Evolutionary conservation across 148 eudicot genomes (phyloP), one percentile per base, ranked within the genome.

Genomic region (Diospyros kaki): DNA sequence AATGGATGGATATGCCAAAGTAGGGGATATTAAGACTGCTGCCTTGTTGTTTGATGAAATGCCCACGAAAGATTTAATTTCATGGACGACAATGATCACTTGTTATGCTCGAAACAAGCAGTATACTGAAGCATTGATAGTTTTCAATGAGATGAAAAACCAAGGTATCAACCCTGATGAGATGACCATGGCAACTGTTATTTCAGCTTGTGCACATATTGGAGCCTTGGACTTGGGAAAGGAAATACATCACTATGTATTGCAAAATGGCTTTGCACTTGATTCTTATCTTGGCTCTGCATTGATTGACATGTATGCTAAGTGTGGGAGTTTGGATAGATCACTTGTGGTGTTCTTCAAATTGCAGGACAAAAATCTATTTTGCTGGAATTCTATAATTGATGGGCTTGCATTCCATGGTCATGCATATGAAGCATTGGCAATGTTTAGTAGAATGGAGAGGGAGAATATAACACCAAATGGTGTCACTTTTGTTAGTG

Each of bases 71-170:
- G 92, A 93, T 74, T 77, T 87, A 58, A 83, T 93, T 73, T 83
- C 98, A 14, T 93, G 96, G 96, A 93, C 96, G 8, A 89, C 89
- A 18, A 90, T 93, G 98, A 90, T 89, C 51, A 80, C 81, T 6
- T 87, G 88, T 66, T 93, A 86, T 74, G 82, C 87, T 60, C 91
- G 81, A 58, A 83, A 82, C 74, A 87, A 84, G 72, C 81, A 76
- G 14, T 84, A 93, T 76, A 68, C 68, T 59, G 86, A 84, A 76
- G 92, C 90, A 52, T 77, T 91, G 54, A 76, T 77, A 64, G 79
- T 87, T 61, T 91, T 88, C 76, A 80, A 85, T 79, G 82, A 88
- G 62, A 91, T 93, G 98, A 85, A 82, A 58, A 77, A 59, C 55
- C 55, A 67, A 28, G 84, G 83, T 40, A 75, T 84, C 12, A 66